A percentile compares a stretch with the other conserved stretches of the same genome.
Evolutionary conservation across 2,329 filamentous ascomycete species (phyloP).

Genomic region (Endocalyx cinctus): DNA sequence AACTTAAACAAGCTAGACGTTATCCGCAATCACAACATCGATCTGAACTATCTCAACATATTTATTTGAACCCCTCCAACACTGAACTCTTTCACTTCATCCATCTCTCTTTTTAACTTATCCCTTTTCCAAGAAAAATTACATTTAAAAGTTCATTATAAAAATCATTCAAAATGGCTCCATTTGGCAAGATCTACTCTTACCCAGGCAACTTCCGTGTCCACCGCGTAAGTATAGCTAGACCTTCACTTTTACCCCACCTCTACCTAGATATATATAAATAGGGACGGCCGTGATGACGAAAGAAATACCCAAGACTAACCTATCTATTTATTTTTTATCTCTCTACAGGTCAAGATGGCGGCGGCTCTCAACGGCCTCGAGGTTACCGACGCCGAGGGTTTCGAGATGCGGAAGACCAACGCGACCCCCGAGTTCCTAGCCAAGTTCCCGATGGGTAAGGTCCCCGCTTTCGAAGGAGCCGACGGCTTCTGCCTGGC

Average conservation of each 20-base stretch:
- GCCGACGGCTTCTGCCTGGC: constrained; percentile 41
- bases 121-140: too few relatives aligned
- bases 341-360: constrained; percentile 25
- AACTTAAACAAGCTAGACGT: too few relatives aligned
- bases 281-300: too few relatives aligned
- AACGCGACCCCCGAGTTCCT: constrained; percentile 42
- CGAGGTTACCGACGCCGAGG: constrained; percentile 27
- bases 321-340: neutral
- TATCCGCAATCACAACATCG: too few relatives aligned
- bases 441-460: constrained; percentile 47
- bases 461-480: constrained; percentile 44
- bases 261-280: too few relatives aligned
- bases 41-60: too few relatives aligned
- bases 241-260: too few relatives aligned
- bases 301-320: too few relatives aligned
- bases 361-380: constrained; percentile 35
- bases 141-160: too few relatives aligned
- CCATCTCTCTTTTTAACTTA: too few relatives aligned
- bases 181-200: constrained; percentile 34
- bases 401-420: constrained; percentile 36
- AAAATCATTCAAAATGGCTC: constrained; percentile 29
- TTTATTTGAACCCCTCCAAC: too few relatives aligned
- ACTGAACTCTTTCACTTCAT: too few relatives aligned
- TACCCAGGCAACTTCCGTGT: constrained; percentile 34
- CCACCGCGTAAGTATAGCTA: constrained; percentile 25